Conservation (phyloP, 768 basidiomycete species). For the Suillus bovinus region DNA sequence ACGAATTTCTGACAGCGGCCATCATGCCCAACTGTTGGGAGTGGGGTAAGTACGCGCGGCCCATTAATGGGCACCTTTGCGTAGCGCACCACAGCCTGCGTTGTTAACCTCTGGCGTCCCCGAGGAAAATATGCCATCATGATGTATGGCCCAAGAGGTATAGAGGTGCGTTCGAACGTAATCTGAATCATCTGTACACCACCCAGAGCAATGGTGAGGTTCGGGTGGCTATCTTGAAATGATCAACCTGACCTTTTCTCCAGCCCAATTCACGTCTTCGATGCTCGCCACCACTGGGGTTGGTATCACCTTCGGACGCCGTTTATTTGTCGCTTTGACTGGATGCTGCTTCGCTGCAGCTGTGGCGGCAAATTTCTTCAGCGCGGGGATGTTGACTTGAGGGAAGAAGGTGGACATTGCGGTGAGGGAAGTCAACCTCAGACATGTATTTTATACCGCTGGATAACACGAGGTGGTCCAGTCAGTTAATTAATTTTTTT, state of each 20-base stretch:
- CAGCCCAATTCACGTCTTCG: constrained; percentile 29
- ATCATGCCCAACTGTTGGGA: constrained; percentile 32
- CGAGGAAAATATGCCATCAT: constrained; percentile 34
- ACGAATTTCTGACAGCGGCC: constrained; percentile 18
- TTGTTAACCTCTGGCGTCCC: constrained; percentile 28
- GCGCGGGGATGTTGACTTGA: constrained; percentile 27
- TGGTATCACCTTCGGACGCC: constrained; percentile 12
- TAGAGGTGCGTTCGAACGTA: constrained; percentile 25
- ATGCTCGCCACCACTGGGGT: constrained; percentile 23
- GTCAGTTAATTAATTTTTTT: constrained; percentile 8
- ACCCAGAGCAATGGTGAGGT: not conserved
- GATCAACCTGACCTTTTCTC: constrained; percentile 26
- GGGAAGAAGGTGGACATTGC: constrained; percentile 25
- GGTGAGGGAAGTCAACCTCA: not conserved
- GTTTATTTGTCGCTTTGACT: constrained; percentile 11
- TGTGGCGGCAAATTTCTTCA: constrained; percentile 27
- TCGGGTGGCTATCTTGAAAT: not conserved
- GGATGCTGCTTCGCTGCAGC: constrained; percentile 26
- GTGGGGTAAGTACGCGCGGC: not conserved
- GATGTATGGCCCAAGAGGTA: constrained; percentile 29
- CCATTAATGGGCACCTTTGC: not conserved
- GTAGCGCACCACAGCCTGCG: constrained; percentile 30
- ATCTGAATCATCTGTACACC: constrained; percentile 29
- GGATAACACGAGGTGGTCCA: constrained; percentile 13
- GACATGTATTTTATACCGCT: constrained; percentile 5